Conservation (phyloP, 2,329 filamentous ascomycete genomes). For the Nemania sp. region DNA sequence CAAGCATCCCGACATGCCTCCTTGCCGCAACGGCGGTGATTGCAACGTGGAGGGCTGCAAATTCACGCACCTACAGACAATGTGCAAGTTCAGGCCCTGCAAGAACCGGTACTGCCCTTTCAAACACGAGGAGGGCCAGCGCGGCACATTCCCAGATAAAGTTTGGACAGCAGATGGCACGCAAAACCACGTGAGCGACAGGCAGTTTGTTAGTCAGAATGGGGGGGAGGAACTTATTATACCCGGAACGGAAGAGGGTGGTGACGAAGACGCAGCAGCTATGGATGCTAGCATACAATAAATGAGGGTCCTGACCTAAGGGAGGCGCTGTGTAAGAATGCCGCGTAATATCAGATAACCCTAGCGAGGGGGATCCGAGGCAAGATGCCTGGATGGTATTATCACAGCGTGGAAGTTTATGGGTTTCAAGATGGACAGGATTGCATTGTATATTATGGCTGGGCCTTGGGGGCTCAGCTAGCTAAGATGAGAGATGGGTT, state of each 20-base stretch:
- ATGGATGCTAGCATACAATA: conserved; percentile 42
- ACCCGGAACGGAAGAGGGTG: conserved; percentile 62
- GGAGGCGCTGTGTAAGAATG: conserved; percentile 5
- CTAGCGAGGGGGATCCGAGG: conserved; percentile 2
- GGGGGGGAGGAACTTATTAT: conserved; percentile 78
- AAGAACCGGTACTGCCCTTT: conserved; percentile 88
- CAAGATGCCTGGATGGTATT: neutral
- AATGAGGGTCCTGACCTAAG: conserved; percentile 1
- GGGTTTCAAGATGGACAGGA: conserved; percentile 23
- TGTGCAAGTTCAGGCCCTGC: conserved; percentile 93
- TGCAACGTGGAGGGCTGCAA: conserved; percentile 86
- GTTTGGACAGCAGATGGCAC: conserved; percentile 81
- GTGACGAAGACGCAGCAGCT: conserved; percentile 43
- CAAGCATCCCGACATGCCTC: conserved; percentile 85
- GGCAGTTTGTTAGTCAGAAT: conserved; percentile 84
- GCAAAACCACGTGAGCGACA: conserved; percentile 82
- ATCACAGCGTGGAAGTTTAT: conserved; percentile 18
- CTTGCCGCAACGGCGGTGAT: conserved; percentile 91
- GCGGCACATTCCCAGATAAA: conserved; percentile 86
- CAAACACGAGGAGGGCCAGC: conserved; percentile 92
- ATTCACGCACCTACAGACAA: conserved; percentile 86
- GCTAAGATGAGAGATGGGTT: conserved; percentile 15
- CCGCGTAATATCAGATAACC: neutral
- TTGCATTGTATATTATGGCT: conserved; percentile 41
- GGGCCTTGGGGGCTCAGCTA: conserved; percentile 12